Conservation (phyloP, 768 basidiomycete species). For the Pluteus cervinus region DNA sequence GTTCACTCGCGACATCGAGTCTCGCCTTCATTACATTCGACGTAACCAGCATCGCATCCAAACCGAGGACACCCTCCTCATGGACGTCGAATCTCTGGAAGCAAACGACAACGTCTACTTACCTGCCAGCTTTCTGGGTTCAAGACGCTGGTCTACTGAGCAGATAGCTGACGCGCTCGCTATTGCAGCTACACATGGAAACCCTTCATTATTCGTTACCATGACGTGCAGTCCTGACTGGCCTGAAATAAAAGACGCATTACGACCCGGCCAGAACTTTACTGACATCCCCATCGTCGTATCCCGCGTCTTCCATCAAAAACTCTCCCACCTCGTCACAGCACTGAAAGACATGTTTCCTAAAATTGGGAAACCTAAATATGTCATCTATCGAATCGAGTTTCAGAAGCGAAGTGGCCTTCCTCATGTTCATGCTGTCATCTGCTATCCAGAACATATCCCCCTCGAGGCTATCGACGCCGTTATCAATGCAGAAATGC, state of each 20-base stretch:
- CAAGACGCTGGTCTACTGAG: constrained; percentile 26
- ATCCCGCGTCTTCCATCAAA: constrained; percentile 27
- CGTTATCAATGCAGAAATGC: constrained; percentile 28
- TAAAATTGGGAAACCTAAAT: constrained; percentile 21
- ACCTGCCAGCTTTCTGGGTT: constrained; percentile 30
- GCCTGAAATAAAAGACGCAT: constrained; percentile 26
- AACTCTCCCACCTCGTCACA: constrained; percentile 17
- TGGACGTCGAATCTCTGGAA: constrained; percentile 15
- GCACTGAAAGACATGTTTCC: constrained; percentile 23
- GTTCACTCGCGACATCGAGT: constrained; percentile 28
- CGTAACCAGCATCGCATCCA: constrained; percentile 16
- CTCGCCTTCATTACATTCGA: constrained; percentile 25
- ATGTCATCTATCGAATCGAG: constrained; percentile 28
- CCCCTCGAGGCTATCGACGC: constrained; percentile 21
- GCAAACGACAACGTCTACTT: constrained; percentile 25
- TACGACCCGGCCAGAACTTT: constrained; percentile 25
- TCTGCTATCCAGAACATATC: constrained; percentile 22
- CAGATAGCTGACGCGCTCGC: constrained; percentile 31
- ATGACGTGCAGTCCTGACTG: constrained; percentile 36
- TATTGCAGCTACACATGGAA: constrained; percentile 20
- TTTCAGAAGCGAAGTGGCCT: constrained; percentile 38
- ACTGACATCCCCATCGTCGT: constrained; percentile 29
- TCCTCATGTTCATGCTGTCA: constrained; percentile 34
- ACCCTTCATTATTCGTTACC: constrained; percentile 30
- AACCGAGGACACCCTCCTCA: constrained; percentile 21